phyloP scores from a whole-genome alignment of 2,329 filamentous ascomycete species.

The Hymenoscyphus scutula region DNA sequence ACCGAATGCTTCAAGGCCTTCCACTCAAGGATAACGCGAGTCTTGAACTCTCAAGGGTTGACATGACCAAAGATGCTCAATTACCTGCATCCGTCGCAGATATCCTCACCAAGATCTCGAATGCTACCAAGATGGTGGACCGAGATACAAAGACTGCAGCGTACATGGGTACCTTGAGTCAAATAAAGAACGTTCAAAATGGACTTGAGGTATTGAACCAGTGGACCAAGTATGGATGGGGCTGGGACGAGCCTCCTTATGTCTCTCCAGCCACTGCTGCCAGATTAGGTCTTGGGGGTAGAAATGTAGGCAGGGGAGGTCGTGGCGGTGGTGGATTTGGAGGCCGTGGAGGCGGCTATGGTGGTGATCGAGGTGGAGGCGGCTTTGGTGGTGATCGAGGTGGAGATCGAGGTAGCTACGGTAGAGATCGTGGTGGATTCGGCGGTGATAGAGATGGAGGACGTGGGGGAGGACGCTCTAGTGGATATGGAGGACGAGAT shows the following conservation, averaged over 20 bases:
- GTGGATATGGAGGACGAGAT: not conserved
- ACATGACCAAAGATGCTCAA: conserved; percentile 38
- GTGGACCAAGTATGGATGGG: conserved; percentile 36
- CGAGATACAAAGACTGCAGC: conserved; percentile 29
- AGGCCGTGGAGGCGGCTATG: conserved; percentile 11
- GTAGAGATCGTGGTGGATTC: not conserved
- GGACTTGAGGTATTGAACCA: conserved; percentile 29
- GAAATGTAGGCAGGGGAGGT: conserved; percentile 13
- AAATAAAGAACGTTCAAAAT: conserved; percentile 9
- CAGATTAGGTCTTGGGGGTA: conserved; percentile 26
- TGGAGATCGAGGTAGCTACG: not conserved
- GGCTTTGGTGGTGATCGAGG: conserved; percentile 1
- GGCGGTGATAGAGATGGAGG: not conserved
- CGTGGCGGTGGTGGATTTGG: conserved; percentile 20
- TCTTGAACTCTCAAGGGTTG: conserved; percentile 29
- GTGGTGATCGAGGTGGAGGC: not conserved
- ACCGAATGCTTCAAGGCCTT: conserved; percentile 29
- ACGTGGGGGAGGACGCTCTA: not conserved
- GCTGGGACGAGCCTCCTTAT: conserved; percentile 33
- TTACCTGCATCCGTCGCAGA: conserved; percentile 30
- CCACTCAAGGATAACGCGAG: conserved; percentile 31
- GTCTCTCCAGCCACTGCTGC: conserved; percentile 22
- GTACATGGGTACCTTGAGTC: conserved; percentile 28
- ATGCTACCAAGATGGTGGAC: conserved; percentile 33
- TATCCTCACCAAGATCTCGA: conserved; percentile 30